Evolutionary conservation across 306 rosid species (phyloP).

Genomic region (Nissolia schottii): DNA sequence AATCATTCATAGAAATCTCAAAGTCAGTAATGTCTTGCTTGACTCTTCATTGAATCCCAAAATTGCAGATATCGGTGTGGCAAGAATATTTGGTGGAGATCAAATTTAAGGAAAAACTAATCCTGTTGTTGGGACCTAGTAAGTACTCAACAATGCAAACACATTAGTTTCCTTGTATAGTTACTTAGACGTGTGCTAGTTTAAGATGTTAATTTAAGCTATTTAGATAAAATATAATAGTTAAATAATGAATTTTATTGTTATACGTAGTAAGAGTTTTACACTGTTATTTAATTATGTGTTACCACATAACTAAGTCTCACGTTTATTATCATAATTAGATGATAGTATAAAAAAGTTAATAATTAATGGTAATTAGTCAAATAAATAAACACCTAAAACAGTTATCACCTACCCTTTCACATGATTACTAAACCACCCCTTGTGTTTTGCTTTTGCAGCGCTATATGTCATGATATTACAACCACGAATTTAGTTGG

Average conservation of each 20-base stretch:
- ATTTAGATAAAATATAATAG: too few species aligned
- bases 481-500: slow-evolving; percentile 47
- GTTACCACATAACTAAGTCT: too few species aligned
- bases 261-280: too few species aligned
- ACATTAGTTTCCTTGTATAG: too few species aligned
- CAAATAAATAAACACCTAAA: too few species aligned
- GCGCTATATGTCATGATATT: slow-evolving; percentile 49
- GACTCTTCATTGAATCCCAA: slow-evolving; percentile 37
- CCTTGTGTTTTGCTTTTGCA: slow-evolving; percentile 4
- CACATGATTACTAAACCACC: background rate
- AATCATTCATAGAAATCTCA: slow-evolving; percentile 39
- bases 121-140: slow-evolving; percentile 49
- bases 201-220: too few species aligned
- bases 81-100: slow-evolving; percentile 38
- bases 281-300: too few species aligned
- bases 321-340: too few species aligned
- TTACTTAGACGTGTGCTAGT: too few species aligned
- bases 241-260: too few species aligned
- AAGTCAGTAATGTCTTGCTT: slow-evolving; percentile 37
- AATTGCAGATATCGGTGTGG: slow-evolving; percentile 40
- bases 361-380: background rate
- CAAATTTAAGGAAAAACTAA: slow-evolving; percentile 27
- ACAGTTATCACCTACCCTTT: background rate
- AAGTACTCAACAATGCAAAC: slow-evolving; percentile 44
- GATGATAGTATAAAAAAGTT: too few species aligned